Base-by-base conservation (phyloP, 1,284 basidiomycete species). In the Apiotrichum porosum region DNA sequence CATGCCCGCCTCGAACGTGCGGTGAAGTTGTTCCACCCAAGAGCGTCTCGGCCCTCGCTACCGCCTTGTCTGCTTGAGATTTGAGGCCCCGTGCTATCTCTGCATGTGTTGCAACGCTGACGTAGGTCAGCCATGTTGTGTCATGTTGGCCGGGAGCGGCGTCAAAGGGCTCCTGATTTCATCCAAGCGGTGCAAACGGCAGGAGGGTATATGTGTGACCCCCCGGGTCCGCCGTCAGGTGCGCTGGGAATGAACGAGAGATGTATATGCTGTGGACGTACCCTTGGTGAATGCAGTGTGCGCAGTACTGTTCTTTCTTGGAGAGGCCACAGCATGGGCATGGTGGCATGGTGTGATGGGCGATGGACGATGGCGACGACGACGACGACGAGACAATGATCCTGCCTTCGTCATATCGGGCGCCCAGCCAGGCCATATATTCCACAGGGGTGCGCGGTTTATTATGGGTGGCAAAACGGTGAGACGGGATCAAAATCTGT, bases 231-330 rank as follows among this genome's bases (percentile, higher is more conserved):
- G n/a, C n/a, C n/a, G n/a, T n/a, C n/a, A n/a, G n/a, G n/a, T n/a
- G n/a, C n/a, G n/a, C n/a, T n/a, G n/a, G n/a, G n/a, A n/a, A n/a
- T n/a, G n/a, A n/a, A n/a, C n/a, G n/a, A n/a, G n/a, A n/a, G n/a
- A n/a, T n/a, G n/a, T n/a, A n/a, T n/a, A n/a, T n/a, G n/a, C n/a
- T n/a, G n/a, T n/a, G 12, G 14, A 51, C 65, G 21, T 26, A 68
- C 66, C 66, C 63, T 53, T 66, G 51, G 9, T 37, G 51, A 3
- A 69, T 52, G 38, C 67, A 69, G 12, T 36, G 13, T 4, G 59
- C 30, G 49, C 67, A 69, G 49, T 61, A 67, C 19, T 61, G 58
- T 18, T 47, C 37, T 10, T 42, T 15, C 41, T 64, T 58, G 4
- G 51, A 39, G 6, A 42, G 39, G 18, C 58, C 56, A 47, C 66